Evolutionary conservation across 2,329 filamentous ascomycete genomes (phyloP).

Genomic region (Trichoderma breve): DNA sequence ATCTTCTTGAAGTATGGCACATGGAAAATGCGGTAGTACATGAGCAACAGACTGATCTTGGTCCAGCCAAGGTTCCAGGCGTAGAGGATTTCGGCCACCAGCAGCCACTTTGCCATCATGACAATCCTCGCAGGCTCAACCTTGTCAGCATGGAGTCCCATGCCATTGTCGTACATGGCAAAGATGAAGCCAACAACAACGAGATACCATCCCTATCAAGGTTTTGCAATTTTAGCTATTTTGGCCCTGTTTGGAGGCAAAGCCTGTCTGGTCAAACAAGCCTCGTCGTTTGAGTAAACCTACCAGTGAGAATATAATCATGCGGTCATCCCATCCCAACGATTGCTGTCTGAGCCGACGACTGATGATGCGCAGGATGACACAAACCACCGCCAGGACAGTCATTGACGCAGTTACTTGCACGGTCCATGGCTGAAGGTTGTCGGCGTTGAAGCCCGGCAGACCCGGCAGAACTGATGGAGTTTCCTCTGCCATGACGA

Average conservation of each 20-base stretch:
- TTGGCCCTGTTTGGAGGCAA: too few species aligned
- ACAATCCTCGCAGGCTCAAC: conserved; percentile 39
- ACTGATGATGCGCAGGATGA: conserved; percentile 41
- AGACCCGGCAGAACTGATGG: conserved; percentile 21
- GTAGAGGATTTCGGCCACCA: conserved; percentile 49
- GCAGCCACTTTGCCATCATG: conserved; percentile 46
- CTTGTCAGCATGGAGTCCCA: conserved; percentile 46
- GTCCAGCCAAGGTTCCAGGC: conserved; percentile 48
- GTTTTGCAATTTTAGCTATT: background rate
- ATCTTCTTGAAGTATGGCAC: conserved; percentile 43
- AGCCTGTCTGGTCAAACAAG: background rate
- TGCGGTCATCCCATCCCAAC: conserved; percentile 50
- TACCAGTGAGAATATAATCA: conserved; percentile 49
- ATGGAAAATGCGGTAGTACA: conserved; percentile 54
- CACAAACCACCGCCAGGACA: conserved; percentile 38
- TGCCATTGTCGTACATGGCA: conserved; percentile 45
- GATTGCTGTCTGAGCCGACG: conserved; percentile 40
- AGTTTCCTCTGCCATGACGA: background rate
- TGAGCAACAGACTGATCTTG: conserved; percentile 50
- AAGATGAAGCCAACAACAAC: conserved; percentile 46
- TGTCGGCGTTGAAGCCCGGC: conserved; percentile 29
- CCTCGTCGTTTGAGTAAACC: background rate
- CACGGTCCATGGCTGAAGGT: conserved; percentile 43
- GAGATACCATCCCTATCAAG: conserved; percentile 40
- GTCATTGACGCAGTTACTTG: conserved; percentile 41